Evolutionary conservation across 179 eudicot genomes (phyloP).

Genomic region (Heliamphora ciliata): DNA sequence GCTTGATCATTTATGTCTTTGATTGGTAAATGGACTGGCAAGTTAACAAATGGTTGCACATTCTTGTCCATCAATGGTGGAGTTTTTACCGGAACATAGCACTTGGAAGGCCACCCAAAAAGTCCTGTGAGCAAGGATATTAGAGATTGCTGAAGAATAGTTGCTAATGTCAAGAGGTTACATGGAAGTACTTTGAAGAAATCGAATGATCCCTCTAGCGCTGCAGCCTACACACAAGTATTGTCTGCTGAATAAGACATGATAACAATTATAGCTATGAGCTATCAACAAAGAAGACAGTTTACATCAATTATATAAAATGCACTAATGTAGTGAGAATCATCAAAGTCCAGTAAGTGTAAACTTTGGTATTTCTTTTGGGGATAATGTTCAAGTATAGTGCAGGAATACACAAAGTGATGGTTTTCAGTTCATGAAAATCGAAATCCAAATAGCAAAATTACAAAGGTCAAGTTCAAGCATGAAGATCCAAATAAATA

Average conservation of each 20-base stretch:
- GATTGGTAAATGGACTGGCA: slow-evolving; percentile 50
- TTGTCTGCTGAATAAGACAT: slow-evolving; percentile 43
- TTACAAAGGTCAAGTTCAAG: background rate
- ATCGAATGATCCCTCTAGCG: slow-evolving; percentile 65
- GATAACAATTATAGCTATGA: slow-evolving; percentile 5
- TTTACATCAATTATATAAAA: background rate
- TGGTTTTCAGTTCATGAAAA: background rate
- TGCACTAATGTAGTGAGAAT: background rate
- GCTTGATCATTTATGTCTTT: slow-evolving; percentile 66
- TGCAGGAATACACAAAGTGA: background rate
- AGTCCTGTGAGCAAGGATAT: slow-evolving; percentile 58
- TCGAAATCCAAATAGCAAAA: background rate
- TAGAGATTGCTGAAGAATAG: slow-evolving; percentile 59
- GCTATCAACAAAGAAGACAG: background rate
- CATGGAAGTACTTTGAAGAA: slow-evolving; percentile 64
- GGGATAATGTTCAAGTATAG: background rate
- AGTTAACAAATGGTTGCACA: slow-evolving; percentile 49
- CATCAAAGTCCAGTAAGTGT: background rate
- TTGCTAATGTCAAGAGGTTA: slow-evolving; percentile 55
- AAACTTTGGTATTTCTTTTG: no score
- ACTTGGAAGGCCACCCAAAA: slow-evolving; percentile 44
- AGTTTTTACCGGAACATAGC: slow-evolving; percentile 26
- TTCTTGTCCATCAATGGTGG: slow-evolving; percentile 65
- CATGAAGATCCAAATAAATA: background rate
- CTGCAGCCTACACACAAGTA: slow-evolving; percentile 26